Evolutionary conservation across 768 basidiomycete species (phyloP).

Genomic region (Russula brevipes): DNA sequence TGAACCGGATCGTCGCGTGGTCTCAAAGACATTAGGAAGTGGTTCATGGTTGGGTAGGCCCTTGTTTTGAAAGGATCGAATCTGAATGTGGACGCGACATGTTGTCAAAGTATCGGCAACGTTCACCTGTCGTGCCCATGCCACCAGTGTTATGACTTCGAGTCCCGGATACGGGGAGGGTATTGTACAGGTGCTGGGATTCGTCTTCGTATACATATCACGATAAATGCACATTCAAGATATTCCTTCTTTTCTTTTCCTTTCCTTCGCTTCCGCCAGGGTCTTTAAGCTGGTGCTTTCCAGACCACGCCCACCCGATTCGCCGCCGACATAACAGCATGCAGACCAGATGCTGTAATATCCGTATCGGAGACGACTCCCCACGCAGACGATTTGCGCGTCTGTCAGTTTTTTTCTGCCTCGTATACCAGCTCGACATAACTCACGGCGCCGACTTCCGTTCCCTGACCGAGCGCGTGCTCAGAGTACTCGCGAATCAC

Average conservation of each 20-base stretch:
- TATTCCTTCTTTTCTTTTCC: neutral
- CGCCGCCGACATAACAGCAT: conserved; percentile 80
- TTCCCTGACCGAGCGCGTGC: conserved; percentile 90
- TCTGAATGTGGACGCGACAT: too few relatives aligned
- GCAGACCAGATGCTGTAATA: conserved; percentile 87
- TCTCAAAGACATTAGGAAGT: too few relatives aligned
- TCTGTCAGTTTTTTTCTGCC: conserved; percentile 46
- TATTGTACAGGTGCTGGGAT: neutral
- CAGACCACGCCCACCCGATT: conserved; percentile 40
- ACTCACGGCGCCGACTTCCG: conserved; percentile 86
- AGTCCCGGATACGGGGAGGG: too few relatives aligned
- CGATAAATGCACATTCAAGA: conserved; percentile 1
- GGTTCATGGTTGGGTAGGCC: too few relatives aligned
- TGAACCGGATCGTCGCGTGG: too few relatives aligned
- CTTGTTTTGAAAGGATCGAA: too few relatives aligned
- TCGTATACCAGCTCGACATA: conserved; percentile 86
- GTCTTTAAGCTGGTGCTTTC: conserved; percentile 11
- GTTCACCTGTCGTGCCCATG: too few relatives aligned
- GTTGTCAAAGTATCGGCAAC: too few relatives aligned
- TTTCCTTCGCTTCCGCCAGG: neutral
- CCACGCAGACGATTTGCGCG: conserved; percentile 64
- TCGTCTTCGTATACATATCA: conserved; percentile 5
- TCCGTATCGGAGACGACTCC: conserved; percentile 88
- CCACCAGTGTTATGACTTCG: too few relatives aligned
- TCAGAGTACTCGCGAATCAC: conserved; percentile 88